Conservation (phyloP, 2,329 filamentous ascomycete genomes). For the Talaromyces piceae region DNA sequence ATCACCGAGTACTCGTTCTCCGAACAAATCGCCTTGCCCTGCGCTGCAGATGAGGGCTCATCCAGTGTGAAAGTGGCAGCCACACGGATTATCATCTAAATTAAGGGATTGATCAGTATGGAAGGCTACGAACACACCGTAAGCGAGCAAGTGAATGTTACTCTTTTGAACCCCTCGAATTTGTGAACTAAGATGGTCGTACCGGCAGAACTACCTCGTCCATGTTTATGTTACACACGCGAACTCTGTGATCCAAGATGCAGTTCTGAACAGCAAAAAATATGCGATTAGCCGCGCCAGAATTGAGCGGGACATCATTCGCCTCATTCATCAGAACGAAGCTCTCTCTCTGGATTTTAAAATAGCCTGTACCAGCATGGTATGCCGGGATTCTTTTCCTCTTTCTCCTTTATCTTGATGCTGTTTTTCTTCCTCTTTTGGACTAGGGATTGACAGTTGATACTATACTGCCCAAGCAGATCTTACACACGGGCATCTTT, state of each 20-base stretch:
- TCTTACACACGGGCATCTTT: slow-evolving; percentile 18
- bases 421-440: too few relatives aligned
- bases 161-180: not conserved
- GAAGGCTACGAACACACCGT: not conserved
- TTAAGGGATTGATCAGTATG: not conserved
- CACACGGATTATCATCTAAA: not conserved
- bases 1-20: not conserved
- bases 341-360: slow-evolving; percentile 16
- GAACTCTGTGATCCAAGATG: slow-evolving; percentile 13
- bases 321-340: slow-evolving; percentile 14
- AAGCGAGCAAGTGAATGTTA: not conserved
- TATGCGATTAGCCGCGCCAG: slow-evolving; percentile 16
- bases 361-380: slow-evolving; percentile 19
- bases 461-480: too few relatives aligned
- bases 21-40: not conserved
- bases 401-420: not conserved
- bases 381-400: slow-evolving; percentile 6
- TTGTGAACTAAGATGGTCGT: not conserved
- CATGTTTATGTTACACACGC: slow-evolving; percentile 18
- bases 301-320: slow-evolving; percentile 18
- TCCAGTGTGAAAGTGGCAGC: too few relatives aligned
- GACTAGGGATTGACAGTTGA: too few relatives aligned
- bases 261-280: slow-evolving; percentile 9
- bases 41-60: too few relatives aligned
- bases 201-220: slow-evolving; percentile 10